These are phyloP conservation scores for Raphanus sativus DNA, from an alignment of 345 rosid genomes.

Conservation along the genomic window DNA sequence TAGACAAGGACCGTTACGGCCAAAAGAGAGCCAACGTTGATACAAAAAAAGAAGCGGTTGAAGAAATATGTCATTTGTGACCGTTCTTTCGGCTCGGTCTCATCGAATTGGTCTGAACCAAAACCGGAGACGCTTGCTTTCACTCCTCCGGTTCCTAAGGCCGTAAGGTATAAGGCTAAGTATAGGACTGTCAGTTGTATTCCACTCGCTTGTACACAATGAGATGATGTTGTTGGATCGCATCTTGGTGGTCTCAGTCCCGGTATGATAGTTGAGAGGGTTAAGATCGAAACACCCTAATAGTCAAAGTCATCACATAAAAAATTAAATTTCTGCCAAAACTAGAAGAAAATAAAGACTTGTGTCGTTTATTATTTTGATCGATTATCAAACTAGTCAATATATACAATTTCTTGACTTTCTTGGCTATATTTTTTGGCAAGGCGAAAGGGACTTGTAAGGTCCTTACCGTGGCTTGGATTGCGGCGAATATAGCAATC, in stretches of 20 bases:
- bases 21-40: conserved; percentile 71
- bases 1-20: conserved; percentile 90
- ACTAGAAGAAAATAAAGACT: conserved; percentile 1
- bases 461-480: conserved; percentile 70
- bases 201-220: conserved; percentile 63
- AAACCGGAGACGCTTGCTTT: conserved; percentile 97
- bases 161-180: conserved; percentile 76
- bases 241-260: conserved; percentile 83
- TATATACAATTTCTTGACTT: not conserved
- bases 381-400: conserved; percentile 12
- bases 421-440: conserved; percentile 26
- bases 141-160: conserved; percentile 92
- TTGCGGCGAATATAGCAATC: conserved; percentile 77
- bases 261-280: conserved; percentile 82
- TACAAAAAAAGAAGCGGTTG: conserved; percentile 93
- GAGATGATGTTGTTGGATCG: conserved; percentile 23
- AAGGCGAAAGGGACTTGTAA: conserved; percentile 1
- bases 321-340: not conserved
- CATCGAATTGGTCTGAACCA: conserved; percentile 94
- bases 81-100: conserved; percentile 58
- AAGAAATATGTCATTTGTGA: conserved; percentile 75
- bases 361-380: conserved; percentile 8
- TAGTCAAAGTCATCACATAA: conserved; percentile 3
- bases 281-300: conserved; percentile 78
- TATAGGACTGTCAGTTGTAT: conserved; percentile 65